These are phyloP conservation scores for Hibiscus trionum DNA, from an alignment of 345 rosid species.

Conservation along the genomic window DNA sequence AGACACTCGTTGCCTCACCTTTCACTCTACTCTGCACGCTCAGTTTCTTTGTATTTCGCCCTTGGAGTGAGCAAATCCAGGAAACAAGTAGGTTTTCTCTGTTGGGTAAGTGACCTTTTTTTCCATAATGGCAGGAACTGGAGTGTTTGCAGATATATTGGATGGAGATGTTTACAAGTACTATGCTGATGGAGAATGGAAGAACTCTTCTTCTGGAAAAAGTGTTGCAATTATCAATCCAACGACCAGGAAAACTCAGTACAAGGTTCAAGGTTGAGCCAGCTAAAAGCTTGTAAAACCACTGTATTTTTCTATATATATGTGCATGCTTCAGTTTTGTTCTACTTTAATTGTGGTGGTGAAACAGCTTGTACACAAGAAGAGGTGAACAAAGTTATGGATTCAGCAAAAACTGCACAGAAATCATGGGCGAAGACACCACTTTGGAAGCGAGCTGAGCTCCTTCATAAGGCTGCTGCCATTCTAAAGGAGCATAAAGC, in stretches of 20 bases:
- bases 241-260: constrained; percentile 70
- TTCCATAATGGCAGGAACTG: constrained; percentile 67
- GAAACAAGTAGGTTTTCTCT: neutral
- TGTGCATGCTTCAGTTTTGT: neutral
- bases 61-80: neutral
- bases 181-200: constrained; percentile 85
- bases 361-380: constrained; percentile 84
- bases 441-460: constrained; percentile 96
- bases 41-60: neutral
- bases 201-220: constrained; percentile 70
- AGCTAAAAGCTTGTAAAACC: neutral
- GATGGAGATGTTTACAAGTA: constrained; percentile 85
- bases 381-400: constrained; percentile 92
- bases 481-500: constrained; percentile 77
- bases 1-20: constrained; percentile 7
- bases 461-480: constrained; percentile 92
- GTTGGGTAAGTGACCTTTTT: neutral
- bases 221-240: constrained; percentile 80
- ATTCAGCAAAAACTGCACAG: constrained; percentile 68
- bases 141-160: constrained; percentile 66
- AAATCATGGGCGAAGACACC: constrained; percentile 96
- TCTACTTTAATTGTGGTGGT: neutral
- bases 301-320: neutral
- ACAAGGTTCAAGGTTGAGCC: constrained; percentile 81
- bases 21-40: neutral